These are phyloP conservation scores for Coemansia sp. DNA, from an alignment of 192 early-diverging fungal species.

Conservation along the genomic window DNA sequence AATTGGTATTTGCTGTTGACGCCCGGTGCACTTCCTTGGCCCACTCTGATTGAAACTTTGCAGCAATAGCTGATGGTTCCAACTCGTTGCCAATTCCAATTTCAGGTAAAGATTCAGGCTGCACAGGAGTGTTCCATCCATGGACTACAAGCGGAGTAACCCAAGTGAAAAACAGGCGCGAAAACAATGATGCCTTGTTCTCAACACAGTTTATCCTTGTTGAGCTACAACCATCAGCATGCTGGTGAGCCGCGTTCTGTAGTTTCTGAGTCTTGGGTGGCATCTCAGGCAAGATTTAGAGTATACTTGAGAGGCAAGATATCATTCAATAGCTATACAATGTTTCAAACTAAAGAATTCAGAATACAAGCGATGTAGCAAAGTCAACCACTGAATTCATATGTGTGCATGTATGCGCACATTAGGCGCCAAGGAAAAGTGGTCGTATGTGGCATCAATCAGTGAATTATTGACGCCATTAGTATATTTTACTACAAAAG, in stretches of 20 bases:
- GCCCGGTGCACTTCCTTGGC: constrained; percentile 13
- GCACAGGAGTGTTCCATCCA: constrained; percentile 32
- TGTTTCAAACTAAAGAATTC: neutral
- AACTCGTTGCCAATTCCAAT: constrained; percentile 42
- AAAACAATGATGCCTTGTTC: constrained; percentile 28
- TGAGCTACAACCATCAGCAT: neutral
- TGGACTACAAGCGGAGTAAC: constrained; percentile 37
- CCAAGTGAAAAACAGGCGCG: constrained; percentile 46
- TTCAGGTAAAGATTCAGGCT: constrained; percentile 27
- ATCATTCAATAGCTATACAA: neutral
- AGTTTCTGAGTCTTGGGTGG: neutral
- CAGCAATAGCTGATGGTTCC: constrained; percentile 22
- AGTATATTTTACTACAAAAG: neutral
- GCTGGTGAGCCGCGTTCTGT: neutral
- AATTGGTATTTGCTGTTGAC: too few relatives aligned
- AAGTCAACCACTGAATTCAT: too few relatives aligned
- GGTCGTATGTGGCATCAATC: neutral
- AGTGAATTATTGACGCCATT: neutral
- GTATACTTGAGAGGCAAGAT: neutral
- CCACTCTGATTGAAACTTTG: constrained; percentile 30
- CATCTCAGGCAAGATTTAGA: neutral
- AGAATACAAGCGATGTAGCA: too few relatives aligned
- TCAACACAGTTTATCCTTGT: constrained; percentile 16
- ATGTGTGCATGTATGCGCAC: neutral
- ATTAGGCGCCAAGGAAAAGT: neutral